phyloP scores from a whole-genome alignment of 495 filamentous ascomycete genomes.

The Aspergillus diversus region DNA sequence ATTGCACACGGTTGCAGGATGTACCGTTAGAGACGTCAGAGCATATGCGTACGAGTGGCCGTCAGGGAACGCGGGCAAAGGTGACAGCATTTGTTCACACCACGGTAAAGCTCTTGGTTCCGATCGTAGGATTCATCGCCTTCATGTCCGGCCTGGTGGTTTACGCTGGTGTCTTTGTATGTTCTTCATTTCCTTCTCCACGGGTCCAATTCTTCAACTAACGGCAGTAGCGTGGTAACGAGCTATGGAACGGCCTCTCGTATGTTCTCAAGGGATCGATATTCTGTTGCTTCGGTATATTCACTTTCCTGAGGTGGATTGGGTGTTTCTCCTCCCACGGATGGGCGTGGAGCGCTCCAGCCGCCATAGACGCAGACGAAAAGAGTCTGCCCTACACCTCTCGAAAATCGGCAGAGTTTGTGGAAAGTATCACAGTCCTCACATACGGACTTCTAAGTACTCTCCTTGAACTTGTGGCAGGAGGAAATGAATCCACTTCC shows the following conservation, averaged over 20 bases:
- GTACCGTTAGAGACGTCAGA: background rate
- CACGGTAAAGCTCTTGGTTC: background rate
- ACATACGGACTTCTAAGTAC: background rate
- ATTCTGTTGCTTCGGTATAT: background rate
- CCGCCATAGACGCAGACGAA: background rate
- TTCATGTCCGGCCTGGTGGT: background rate
- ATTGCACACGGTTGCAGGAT: background rate
- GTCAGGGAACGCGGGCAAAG: background rate
- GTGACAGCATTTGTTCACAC: background rate
- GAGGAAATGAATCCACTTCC: background rate
- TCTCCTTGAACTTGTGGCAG: background rate
- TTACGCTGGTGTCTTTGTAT: background rate
- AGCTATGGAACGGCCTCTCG: background rate
- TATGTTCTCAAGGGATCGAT: background rate
- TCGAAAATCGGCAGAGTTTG: background rate
- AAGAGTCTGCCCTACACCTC: background rate
- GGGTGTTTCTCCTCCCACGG: background rate
- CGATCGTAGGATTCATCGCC: background rate
- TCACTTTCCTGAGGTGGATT: background rate
- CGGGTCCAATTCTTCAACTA: background rate
- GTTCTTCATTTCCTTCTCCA: background rate
- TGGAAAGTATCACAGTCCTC: background rate
- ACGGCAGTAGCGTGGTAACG: background rate
- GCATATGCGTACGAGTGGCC: background rate
- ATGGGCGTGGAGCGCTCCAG: background rate